phyloP scores from a whole-genome alignment of 495 filamentous ascomycete species.

The Ramalina peruviana region DNA sequence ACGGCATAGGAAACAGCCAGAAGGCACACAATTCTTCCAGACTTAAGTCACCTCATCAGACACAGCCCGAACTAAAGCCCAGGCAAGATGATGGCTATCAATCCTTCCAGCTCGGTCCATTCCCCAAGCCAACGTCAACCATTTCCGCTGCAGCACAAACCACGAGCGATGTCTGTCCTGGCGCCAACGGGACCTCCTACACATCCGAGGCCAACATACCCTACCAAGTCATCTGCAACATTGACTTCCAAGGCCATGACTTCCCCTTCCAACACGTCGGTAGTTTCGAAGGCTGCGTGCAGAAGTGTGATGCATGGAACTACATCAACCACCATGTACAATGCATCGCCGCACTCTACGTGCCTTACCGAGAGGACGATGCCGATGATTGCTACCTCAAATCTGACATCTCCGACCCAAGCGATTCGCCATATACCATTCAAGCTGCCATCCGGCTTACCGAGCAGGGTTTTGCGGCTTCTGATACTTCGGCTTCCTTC shows the following conservation, averaged over 20 bases:
- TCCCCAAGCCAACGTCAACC: conserved; percentile 4
- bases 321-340: conserved; percentile 4
- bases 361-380: conserved; percentile 6
- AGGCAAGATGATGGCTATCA: conserved; percentile 11
- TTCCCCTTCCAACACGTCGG: conserved; percentile 12
- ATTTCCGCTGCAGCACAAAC: conserved; percentile 1
- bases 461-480: not conserved
- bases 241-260: conserved; percentile 11
- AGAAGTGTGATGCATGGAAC: conserved; percentile 17
- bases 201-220: conserved; percentile 8
- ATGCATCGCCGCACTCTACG: conserved; percentile 14
- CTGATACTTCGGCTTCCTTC: not conserved
- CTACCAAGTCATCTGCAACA: conserved; percentile 16
- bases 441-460: conserved; percentile 10
- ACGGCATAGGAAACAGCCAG: not conserved
- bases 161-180: conserved; percentile 10
- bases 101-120: conserved; percentile 7
- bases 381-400: conserved; percentile 19
- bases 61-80: not conserved
- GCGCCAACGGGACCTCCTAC: conserved; percentile 12
- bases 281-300: conserved; percentile 14
- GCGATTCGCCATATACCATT: conserved; percentile 1
- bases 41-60: too few species aligned
- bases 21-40: not conserved
- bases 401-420: conserved; percentile 10